phyloP scores from a whole-genome alignment of 352 stramenopile genomes.

The Saprolegnia diclina region DNA sequence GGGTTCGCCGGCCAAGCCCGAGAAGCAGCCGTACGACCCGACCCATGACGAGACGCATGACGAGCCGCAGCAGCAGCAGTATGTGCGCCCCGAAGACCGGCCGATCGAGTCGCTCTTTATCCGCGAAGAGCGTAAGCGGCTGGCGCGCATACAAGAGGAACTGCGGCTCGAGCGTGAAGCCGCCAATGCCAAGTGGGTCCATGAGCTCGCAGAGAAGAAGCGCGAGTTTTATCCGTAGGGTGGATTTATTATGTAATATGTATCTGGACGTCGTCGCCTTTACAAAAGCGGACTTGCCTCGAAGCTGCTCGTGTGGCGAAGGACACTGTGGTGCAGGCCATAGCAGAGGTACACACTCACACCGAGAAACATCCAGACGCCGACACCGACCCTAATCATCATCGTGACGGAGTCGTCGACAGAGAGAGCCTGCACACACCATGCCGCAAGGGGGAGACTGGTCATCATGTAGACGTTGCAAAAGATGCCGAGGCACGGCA shows the following conservation, averaged over 20 bases:
- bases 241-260: not conserved
- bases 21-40: not conserved
- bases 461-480: constrained; percentile 66
- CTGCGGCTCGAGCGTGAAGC: constrained; percentile 8
- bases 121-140: constrained; percentile 17
- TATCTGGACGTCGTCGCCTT: not conserved
- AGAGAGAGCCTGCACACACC: constrained; percentile 34
- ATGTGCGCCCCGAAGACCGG: constrained; percentile 16
- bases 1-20: constrained; percentile 10
- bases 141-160: constrained; percentile 14
- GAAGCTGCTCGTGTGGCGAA: constrained; percentile 31
- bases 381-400: constrained; percentile 52
- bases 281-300: not conserved
- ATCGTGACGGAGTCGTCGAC: not conserved
- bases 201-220: constrained; percentile 19
- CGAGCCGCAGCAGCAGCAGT: not conserved
- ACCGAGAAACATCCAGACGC: constrained; percentile 59
- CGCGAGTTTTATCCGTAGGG: constrained; percentile 4
- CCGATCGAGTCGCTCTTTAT: constrained; percentile 21
- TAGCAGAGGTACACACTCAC: constrained; percentile 71
- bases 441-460: constrained; percentile 46
- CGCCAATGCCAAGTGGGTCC: constrained; percentile 10
- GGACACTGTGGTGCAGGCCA: constrained; percentile 66
- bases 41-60: not conserved
- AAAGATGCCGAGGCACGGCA: constrained; percentile 53